Conservation (phyloP, 192 early-diverging fungal genomes). For the Tieghemiomyces parasiticus region DNA sequence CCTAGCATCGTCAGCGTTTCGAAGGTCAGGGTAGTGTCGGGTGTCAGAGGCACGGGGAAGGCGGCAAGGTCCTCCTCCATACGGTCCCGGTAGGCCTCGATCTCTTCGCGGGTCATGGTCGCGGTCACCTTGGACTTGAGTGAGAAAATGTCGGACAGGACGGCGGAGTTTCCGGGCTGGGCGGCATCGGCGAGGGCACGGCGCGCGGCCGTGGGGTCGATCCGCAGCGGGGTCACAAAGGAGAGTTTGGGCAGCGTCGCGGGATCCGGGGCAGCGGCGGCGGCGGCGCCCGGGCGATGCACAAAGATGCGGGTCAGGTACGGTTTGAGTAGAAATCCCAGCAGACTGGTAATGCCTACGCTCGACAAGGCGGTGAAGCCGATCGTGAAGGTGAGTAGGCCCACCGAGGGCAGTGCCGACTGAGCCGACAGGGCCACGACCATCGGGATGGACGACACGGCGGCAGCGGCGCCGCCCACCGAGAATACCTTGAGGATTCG, state of each 20-base stretch:
- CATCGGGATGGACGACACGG: slow-evolving; percentile 1
- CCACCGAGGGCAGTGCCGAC: background rate
- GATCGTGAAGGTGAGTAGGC: background rate
- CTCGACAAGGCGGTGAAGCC: slow-evolving; percentile 6
- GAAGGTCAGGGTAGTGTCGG: background rate
- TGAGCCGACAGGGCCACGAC: background rate
- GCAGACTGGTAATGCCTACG: slow-evolving; percentile 1
- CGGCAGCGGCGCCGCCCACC: background rate
- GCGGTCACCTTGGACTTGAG: too few species aligned
- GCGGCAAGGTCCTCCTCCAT: background rate
- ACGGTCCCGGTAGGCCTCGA: background rate
- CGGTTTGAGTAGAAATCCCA: background rate
- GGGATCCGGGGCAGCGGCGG: background rate
- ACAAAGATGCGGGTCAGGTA: slow-evolving; percentile 11
- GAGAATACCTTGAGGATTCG: slow-evolving; percentile 10
- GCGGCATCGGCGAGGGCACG: background rate
- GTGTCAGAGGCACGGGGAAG: background rate
- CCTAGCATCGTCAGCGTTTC: slow-evolving; percentile 4
- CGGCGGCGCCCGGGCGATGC: background rate
- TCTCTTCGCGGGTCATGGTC: background rate
- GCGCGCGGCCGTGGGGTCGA: background rate
- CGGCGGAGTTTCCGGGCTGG: background rate
- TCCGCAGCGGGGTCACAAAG: background rate
- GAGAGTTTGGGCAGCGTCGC: background rate
- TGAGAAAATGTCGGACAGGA: background rate